Percentiles rank a stretch among this genome's conserved stretches.
phyloP scores from a whole-genome alignment of 768 basidiomycete genomes.

The Coprinopsis strossmayeri region DNA sequence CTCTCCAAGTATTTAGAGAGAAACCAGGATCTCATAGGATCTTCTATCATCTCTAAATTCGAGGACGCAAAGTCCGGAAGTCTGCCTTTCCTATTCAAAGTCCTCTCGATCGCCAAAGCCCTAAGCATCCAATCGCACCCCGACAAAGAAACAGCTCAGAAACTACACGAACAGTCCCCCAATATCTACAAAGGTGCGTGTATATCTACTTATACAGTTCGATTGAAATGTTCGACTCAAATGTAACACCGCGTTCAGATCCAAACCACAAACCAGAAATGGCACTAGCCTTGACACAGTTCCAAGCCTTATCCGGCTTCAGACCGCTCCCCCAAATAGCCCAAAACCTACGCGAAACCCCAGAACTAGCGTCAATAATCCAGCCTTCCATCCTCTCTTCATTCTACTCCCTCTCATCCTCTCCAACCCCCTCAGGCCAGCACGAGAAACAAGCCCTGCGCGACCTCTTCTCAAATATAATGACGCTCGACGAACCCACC shows the following conservation, averaged over 20 bases:
- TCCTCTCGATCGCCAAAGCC: conserved; percentile 84
- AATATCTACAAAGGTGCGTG: conserved; percentile 87
- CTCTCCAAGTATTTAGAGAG: conserved; percentile 58
- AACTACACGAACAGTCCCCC: conserved; percentile 59
- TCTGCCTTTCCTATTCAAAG: conserved; percentile 89
- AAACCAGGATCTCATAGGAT: conserved; percentile 66
- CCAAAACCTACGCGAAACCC: conserved; percentile 54
- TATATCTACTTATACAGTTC: too few species aligned
- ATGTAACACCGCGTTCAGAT: conserved; percentile 56
- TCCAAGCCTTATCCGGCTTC: conserved; percentile 90
- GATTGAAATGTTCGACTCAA: too few species aligned
- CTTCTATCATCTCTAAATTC: conserved; percentile 47
- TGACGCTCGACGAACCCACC: conserved; percentile 55
- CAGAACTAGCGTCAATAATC: conserved; percentile 74
- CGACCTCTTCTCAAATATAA: conserved; percentile 73
- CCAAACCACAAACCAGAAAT: conserved; percentile 98
- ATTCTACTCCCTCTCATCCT: conserved; percentile 45
- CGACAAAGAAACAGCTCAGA: conserved; percentile 74
- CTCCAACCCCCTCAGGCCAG: conserved; percentile 33
- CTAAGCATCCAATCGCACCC: conserved; percentile 92
- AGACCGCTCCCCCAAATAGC: conserved; percentile 73
- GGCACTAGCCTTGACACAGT: conserved; percentile 92
- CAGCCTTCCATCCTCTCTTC: conserved; percentile 42
- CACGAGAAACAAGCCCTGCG: conserved; percentile 60
- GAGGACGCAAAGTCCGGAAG: conserved; percentile 49